These are phyloP conservation scores for Artomyces pyxidatus DNA, from an alignment of 768 basidiomycete species.

Conservation along the genomic window DNA sequence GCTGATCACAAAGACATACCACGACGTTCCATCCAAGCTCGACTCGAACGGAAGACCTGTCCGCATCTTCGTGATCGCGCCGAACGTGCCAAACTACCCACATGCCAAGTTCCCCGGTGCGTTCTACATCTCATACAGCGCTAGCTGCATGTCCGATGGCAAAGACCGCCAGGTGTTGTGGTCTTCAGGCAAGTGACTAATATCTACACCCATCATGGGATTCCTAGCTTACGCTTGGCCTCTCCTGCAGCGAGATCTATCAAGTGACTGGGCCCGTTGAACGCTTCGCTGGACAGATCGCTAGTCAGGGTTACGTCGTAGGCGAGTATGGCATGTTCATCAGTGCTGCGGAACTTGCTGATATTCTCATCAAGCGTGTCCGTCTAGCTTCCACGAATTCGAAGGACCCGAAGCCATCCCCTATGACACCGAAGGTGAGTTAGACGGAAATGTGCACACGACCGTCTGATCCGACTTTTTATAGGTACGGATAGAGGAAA, in stretches of 20 bases:
- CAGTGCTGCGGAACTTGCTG: background rate
- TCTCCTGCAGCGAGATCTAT: slow-evolving; percentile 72
- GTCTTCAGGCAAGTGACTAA: slow-evolving; percentile 58
- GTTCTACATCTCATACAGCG: slow-evolving; percentile 1
- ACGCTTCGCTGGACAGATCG: slow-evolving; percentile 81
- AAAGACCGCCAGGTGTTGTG: slow-evolving; percentile 50
- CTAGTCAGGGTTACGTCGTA: slow-evolving; percentile 78
- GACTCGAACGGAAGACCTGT: slow-evolving; percentile 55
- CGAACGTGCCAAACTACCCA: slow-evolving; percentile 73
- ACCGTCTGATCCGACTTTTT: background rate
- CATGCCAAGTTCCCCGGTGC: slow-evolving; percentile 85
- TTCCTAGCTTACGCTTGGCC: background rate
- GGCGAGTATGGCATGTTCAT: slow-evolving; percentile 35
- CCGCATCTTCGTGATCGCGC: slow-evolving; percentile 77
- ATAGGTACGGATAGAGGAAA: slow-evolving; percentile 90
- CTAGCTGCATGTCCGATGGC: background rate
- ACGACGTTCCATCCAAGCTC: slow-evolving; percentile 69
- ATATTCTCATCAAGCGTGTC: slow-evolving; percentile 46
- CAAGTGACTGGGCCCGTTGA: slow-evolving; percentile 97
- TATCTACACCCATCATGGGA: too few relatives aligned
- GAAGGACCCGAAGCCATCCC: slow-evolving; percentile 81
- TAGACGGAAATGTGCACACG: background rate
- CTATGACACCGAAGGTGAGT: slow-evolving; percentile 75
- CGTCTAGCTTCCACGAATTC: slow-evolving; percentile 88
- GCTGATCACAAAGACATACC: slow-evolving; percentile 74